Evolutionary conservation across 306 rosid species (phyloP).

Genomic region (Rosa lucieae): DNA sequence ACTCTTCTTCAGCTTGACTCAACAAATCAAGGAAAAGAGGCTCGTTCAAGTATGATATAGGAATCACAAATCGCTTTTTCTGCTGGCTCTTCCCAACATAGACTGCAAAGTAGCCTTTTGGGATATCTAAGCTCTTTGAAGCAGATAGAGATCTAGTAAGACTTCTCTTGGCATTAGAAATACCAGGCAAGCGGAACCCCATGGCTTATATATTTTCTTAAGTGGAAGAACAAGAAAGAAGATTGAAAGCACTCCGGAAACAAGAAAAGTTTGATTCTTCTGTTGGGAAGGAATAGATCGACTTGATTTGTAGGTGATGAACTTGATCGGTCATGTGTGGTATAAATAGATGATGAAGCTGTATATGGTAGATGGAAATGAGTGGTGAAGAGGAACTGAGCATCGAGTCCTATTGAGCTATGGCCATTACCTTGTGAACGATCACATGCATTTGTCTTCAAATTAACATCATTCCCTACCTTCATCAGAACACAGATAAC

Average conservation of each 20-base stretch:
- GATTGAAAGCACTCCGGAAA: background rate
- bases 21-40: conserved; percentile 42
- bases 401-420: background rate
- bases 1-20: conserved; percentile 45
- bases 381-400: background rate
- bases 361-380: background rate
- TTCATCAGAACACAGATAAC: background rate
- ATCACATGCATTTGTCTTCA: background rate
- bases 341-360: background rate
- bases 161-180: conserved; percentile 3
- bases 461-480: background rate
- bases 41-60: conserved; percentile 37
- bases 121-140: conserved; percentile 24
- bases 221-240: background rate
- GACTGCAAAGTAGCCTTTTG: conserved; percentile 48
- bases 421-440: background rate
- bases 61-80: conserved; percentile 37
- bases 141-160: background rate
- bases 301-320: background rate
- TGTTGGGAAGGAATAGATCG: background rate
- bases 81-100: conserved; percentile 47
- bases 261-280: background rate
- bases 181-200: background rate
- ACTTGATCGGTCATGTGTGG: background rate
- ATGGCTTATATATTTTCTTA: background rate